Evolutionary conservation across 2,329 filamentous ascomycete genomes (phyloP).

Genomic region (Colletotrichum spinosum): DNA sequence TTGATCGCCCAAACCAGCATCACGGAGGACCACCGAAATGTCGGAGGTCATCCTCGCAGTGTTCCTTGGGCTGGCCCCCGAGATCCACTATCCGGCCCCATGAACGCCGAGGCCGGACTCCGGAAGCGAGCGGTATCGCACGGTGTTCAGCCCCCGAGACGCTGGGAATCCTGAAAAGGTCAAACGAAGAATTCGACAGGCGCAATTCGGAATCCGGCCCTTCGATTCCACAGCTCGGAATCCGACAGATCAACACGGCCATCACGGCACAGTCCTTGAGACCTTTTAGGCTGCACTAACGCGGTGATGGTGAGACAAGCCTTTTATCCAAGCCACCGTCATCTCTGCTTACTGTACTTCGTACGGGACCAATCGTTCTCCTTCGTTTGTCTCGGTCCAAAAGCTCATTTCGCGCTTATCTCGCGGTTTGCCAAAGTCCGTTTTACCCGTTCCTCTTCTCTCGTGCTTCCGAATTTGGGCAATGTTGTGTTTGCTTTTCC

Average conservation of each 20-base stretch:
- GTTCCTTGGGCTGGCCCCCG: too few relatives aligned
- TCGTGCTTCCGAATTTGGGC: too few relatives aligned
- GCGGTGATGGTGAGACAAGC: background rate
- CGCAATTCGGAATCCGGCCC: background rate
- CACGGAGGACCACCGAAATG: too few relatives aligned
- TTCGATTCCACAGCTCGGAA: background rate
- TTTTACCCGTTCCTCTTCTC: background rate
- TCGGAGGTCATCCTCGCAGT: too few relatives aligned
- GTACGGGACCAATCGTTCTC: background rate
- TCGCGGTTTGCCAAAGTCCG: conserved; percentile 10
- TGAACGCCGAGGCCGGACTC: too few relatives aligned
- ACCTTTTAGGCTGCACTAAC: background rate
- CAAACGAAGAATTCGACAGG: background rate
- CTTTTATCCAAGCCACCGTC: conserved; percentile 2
- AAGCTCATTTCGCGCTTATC: conserved; percentile 5
- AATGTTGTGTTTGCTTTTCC: too few relatives aligned
- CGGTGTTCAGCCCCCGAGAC: too few relatives aligned
- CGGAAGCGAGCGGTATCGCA: too few relatives aligned
- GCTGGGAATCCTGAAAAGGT: too few relatives aligned
- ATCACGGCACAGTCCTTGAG: background rate
- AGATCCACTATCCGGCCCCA: too few relatives aligned
- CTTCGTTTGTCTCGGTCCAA: conserved; percentile 3
- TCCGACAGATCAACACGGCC: background rate
- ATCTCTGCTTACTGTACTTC: background rate
- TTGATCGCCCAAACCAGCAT: too few relatives aligned